These are phyloP conservation scores for Vicia faba DNA, from an alignment of 306 rosid genomes.

Conservation along the genomic window DNA sequence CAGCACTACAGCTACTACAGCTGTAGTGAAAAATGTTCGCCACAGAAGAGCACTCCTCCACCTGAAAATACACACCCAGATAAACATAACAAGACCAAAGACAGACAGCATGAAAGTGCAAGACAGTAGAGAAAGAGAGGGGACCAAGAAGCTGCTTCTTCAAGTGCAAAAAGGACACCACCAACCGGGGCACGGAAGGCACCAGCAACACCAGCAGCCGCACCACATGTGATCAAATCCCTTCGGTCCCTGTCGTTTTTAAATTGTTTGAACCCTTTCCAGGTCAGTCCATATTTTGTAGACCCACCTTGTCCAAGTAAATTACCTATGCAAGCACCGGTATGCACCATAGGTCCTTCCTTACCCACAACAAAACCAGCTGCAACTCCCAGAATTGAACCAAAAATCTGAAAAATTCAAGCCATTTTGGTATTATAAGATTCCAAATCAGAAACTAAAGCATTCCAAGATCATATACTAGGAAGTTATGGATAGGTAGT, in stretches of 20 bases:
- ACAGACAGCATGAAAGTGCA: neutral
- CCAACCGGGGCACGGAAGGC: slow-evolving; percentile 92
- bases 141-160: slow-evolving; percentile 82
- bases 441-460: neutral
- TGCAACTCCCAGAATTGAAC: slow-evolving; percentile 77
- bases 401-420: slow-evolving; percentile 64
- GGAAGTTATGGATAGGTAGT: neutral
- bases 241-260: slow-evolving; percentile 78
- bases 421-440: neutral
- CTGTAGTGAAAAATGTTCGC: slow-evolving; percentile 80
- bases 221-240: slow-evolving; percentile 83
- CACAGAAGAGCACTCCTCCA: slow-evolving; percentile 94
- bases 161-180: slow-evolving; percentile 88
- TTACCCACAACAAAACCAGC: slow-evolving; percentile 83
- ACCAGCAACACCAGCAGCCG: slow-evolving; percentile 91
- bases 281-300: slow-evolving; percentile 61
- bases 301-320: slow-evolving; percentile 89
- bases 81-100: neutral
- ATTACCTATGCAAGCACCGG: slow-evolving; percentile 81
- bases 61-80: slow-evolving; percentile 38
- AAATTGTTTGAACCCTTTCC: slow-evolving; percentile 77
- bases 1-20: slow-evolving; percentile 77
- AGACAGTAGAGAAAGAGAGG: neutral
- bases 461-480: neutral
- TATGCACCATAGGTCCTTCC: slow-evolving; percentile 92